Evolutionary conservation across 2,329 filamentous ascomycete genomes (phyloP).

Genomic region (Trichoderma lentiforme): DNA sequence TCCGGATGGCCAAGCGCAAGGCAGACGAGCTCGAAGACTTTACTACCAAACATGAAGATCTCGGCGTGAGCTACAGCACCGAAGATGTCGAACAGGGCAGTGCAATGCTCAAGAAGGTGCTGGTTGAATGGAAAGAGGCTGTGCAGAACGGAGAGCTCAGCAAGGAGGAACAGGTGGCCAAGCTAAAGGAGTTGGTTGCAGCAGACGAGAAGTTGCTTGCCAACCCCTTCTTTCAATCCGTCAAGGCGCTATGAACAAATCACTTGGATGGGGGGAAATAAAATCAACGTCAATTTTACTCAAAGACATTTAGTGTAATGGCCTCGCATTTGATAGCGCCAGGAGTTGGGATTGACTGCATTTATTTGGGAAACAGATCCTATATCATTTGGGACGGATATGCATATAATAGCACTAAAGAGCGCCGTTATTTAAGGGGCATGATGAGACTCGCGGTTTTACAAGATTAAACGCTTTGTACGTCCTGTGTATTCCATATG

Average conservation of each 20-base stretch:
- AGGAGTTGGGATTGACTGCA: constrained; percentile 6
- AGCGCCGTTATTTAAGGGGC: neutral
- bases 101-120: constrained; percentile 74
- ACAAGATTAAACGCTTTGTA: neutral
- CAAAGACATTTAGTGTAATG: neutral
- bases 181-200: constrained; percentile 76
- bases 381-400: neutral
- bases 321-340: constrained; percentile 9
- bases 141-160: constrained; percentile 58
- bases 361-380: neutral
- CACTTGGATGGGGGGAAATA: neutral
- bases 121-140: constrained; percentile 83
- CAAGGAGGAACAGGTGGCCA: constrained; percentile 72
- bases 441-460: neutral
- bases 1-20: constrained; percentile 98
- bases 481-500: neutral
- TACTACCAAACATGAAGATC: constrained; percentile 68
- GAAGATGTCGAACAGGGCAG: constrained; percentile 89
- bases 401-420: neutral
- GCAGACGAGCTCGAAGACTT: constrained; percentile 98
- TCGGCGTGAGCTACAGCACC: constrained; percentile 64
- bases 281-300: neutral
- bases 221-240: constrained; percentile 69
- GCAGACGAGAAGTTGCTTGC: constrained; percentile 62
- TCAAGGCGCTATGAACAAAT: constrained; percentile 53